Base-by-base conservation (phyloP, 208 protist genomes). In the Endotrypanum monterogeii region DNA sequence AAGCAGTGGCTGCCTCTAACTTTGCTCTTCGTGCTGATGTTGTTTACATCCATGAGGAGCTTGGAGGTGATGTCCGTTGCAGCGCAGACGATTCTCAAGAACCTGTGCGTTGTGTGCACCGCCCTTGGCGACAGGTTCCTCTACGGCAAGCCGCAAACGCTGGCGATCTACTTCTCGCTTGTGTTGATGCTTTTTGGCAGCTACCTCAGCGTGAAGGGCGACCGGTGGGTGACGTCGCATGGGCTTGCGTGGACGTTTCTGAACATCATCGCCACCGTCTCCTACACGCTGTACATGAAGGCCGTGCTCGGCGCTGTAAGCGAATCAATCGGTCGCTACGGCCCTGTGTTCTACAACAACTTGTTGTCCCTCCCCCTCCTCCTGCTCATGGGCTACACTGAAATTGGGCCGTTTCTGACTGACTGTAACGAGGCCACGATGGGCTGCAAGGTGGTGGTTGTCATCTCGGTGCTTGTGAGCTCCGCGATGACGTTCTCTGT, bases 241-340 rank as follows among this genome's bases (percentile, higher is more conserved):
- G 94, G 94, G 28, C 56, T 97, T 0, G 83, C 94, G 73, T 97
- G 94, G 92, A 96, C 91, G 0, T 86, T 90, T 35, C 37, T 80
- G 12, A 97, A 97, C 73, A 89, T 97, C 63, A 39, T 79, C 25
- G 18, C 79, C 18, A 97, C 94, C 1, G 89, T 90, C 23, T 71
- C 68, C 44, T 97, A 97, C 82, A 93, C 89, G 55, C 78, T 97
- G n/a, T 94, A 94, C 78, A 94, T 97, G 86, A 96, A 96, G 71
- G 61, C 60, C 1, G 76, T 96, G 9, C 76, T 92, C 16, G 78
- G 72, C 14, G 71, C 74, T 14, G 74, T 96, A 16, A 86, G 89
- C 57, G 73, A 76, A 41, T 58, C 76, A 35, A 91, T 95, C 63
- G 91, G 91, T 30, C 80, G 82, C 25, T 96, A 93, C 81, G 91